A percentile compares a stretch with the other conserved stretches of the same genome.
Conservation (phyloP, 495 filamentous ascomycete species). For the Penicillium paxilli region DNA sequence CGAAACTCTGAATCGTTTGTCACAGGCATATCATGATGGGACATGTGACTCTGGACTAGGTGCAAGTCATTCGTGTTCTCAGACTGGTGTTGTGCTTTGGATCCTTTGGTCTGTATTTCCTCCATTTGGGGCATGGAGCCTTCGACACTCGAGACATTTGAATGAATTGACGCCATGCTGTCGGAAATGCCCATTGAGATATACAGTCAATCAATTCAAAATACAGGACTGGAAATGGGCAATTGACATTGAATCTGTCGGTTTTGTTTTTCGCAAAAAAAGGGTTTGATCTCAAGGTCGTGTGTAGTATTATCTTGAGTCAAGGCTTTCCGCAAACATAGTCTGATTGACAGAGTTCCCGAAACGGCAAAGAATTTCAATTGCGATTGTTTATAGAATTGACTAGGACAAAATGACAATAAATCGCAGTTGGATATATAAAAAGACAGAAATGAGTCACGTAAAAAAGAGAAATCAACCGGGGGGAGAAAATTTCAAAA, state of each 20-base stretch:
- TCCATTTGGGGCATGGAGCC: conserved; percentile 10
- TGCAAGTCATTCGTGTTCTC: conserved; percentile 13
- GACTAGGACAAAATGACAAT: neutral
- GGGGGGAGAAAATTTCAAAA: neutral
- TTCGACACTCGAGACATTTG: conserved; percentile 17
- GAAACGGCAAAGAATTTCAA: conserved; percentile 4
- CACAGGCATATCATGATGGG: conserved; percentile 36
- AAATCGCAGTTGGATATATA: neutral
- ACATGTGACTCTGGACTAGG: conserved; percentile 28
- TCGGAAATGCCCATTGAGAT: neutral
- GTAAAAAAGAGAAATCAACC: neutral
- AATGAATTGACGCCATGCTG: conserved; percentile 16
- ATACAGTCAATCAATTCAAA: neutral
- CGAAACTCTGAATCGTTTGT: conserved; percentile 24
- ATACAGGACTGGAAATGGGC: neutral
- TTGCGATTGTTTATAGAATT: conserved; percentile 4
- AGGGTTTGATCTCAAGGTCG: neutral
- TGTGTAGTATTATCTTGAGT: neutral
- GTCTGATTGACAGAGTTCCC: neutral
- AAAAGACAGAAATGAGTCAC: conserved; percentile 18
- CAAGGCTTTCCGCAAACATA: conserved; percentile 11
- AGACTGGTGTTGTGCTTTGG: conserved; percentile 11
- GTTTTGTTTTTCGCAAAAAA: neutral
- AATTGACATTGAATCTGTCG: neutral
- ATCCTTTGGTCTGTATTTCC: conserved; percentile 9